These are phyloP conservation scores for Neurospora sp. DNA, from an alignment of 495 filamentous ascomycete species.

Conservation along the genomic window DNA sequence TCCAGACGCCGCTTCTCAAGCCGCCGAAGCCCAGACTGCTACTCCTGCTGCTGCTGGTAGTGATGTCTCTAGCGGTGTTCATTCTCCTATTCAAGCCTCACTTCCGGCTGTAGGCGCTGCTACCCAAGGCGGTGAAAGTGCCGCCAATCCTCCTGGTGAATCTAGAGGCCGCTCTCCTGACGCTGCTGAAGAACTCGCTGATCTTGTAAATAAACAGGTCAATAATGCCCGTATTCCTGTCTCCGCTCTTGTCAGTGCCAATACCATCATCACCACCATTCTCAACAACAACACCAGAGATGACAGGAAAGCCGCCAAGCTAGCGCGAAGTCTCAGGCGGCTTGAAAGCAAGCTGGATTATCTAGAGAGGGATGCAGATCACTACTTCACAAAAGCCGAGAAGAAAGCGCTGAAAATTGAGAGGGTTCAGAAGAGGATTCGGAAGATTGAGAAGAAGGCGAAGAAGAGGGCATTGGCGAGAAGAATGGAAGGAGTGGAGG, in stretches of 20 bases:
- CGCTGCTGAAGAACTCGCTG: too few species aligned
- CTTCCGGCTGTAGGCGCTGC: too few species aligned
- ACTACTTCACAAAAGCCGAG: background rate
- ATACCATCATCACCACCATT: background rate
- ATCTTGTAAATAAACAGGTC: too few species aligned
- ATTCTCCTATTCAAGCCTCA: background rate
- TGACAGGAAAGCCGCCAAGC: background rate
- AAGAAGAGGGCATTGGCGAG: background rate
- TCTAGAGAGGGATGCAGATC: background rate
- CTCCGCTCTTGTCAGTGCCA: background rate
- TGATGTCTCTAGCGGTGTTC: background rate
- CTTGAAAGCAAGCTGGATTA: background rate
- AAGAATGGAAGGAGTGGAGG: background rate
- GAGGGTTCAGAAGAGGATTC: background rate
- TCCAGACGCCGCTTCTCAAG: background rate
- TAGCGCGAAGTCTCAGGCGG: background rate
- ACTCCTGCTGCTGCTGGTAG: background rate
- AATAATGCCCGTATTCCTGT: background rate
- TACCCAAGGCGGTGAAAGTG: too few species aligned
- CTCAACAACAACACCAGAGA: background rate
- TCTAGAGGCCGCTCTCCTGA: too few species aligned
- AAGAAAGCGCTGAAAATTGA: background rate
- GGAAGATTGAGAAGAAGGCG: background rate
- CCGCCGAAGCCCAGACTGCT: background rate
- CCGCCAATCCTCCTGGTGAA: too few species aligned